Conservation (phyloP, 108 stramenopile species). For the Nitzschia inconspicua region DNA sequence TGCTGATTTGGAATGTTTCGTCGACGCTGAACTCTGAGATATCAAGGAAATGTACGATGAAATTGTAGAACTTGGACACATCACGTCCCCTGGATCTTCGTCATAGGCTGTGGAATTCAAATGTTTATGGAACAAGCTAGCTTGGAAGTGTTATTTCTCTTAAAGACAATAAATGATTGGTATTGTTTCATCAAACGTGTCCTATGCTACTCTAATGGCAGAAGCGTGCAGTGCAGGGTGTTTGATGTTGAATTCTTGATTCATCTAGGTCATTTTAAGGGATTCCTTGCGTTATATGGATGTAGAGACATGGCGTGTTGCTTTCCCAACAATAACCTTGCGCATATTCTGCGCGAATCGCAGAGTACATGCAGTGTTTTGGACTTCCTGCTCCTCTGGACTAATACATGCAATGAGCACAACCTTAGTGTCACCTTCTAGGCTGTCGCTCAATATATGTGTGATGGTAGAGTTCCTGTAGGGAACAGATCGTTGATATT, state of each 20-base stretch:
- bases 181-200: no score
- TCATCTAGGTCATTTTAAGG: no score
- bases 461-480: slow-evolving; percentile 86
- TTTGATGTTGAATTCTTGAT: no score
- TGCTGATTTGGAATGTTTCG: background rate
- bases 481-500: slow-evolving; percentile 72
- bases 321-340: slow-evolving; percentile 69
- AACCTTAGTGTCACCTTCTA: slow-evolving; percentile 82
- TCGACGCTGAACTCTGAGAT: slow-evolving; percentile 8
- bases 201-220: no score
- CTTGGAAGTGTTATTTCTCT: no score
- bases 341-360: slow-evolving; percentile 53
- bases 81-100: no score
- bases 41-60: slow-evolving; percentile 12
- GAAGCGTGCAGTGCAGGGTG: no score
- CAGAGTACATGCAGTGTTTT: slow-evolving; percentile 51
- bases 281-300: no score
- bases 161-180: no score
- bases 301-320: slow-evolving; percentile 51
- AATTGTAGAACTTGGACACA: no score
- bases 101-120: no score
- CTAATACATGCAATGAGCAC: slow-evolving; percentile 73
- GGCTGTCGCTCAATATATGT: slow-evolving; percentile 74
- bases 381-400: slow-evolving; percentile 51
- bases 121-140: no score